Base-by-base conservation (phyloP, 768 basidiomycete species). In the Mycena capillaripes region DNA sequence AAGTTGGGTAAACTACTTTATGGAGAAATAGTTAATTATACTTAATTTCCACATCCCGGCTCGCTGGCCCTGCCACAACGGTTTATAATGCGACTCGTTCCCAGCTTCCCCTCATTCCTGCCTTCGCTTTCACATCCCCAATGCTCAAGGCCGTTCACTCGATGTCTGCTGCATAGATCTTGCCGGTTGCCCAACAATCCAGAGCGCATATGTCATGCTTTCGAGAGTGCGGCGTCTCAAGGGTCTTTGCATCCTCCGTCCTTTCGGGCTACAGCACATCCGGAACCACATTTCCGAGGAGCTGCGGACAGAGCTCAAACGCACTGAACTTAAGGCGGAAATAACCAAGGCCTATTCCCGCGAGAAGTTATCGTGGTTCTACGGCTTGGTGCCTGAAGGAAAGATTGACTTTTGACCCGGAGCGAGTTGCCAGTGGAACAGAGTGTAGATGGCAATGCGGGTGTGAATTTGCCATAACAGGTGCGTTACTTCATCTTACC, bases 241-340 rank as follows among this genome's bases (percentile, higher is more conserved):
- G 16, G 48, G 32, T n/a, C 62, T 63, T 3, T 50, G 62, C 34
- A 63, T 63, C 1, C 62, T 63, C 12, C 62, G 62, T 36, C 62
- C 48, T 27, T 63, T 63, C 34, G 14, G 62, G 48, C 44, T 61
- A 21, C 21, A 61, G 21, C 40, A 29, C 30, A 61, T 61, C 25
- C 29, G 29, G 16, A 61, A 61, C 21, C 60, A 61, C n/a, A 61
- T 61, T 25, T 61, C 60, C 16, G 27, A 61, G 42, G 60, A 61
- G 42, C 34, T 61, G 16, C 60, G 60, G 14, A 29, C 11, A 52
- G 30, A 32, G 55, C 6, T 42, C 11, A 27, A 62, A 30, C 56
- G 59, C 44, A 25, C 57, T 62, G 27, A 76, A 63, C 70, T 62
- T 60, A 76, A 76, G 38, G 69, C 66, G 29, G 16, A 11, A 19